phyloP scores from a whole-genome alignment of 495 filamentous ascomycete species.

The Daldinia decipiens region DNA sequence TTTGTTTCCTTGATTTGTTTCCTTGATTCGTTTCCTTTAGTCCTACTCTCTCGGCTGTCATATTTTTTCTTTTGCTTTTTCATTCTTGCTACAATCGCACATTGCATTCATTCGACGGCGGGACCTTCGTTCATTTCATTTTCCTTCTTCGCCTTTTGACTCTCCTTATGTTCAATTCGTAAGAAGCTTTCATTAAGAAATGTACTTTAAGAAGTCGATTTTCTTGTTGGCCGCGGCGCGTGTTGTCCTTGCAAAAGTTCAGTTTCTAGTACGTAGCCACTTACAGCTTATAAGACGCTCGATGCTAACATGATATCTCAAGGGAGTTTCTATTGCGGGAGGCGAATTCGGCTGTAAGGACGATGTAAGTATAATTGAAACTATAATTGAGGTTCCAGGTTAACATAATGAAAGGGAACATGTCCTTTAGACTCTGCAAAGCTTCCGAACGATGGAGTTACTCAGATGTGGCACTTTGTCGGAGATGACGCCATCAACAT shows the following conservation, averaged over 20 bases:
- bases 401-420: slow-evolving; percentile 47
- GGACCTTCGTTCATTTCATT: slow-evolving; percentile 40
- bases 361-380: slow-evolving; percentile 50
- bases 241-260: slow-evolving; percentile 47
- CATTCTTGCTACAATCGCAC: not conserved
- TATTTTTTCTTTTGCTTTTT: slow-evolving; percentile 7
- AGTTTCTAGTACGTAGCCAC: slow-evolving; percentile 47
- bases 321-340: slow-evolving; percentile 58
- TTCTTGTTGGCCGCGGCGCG: slow-evolving; percentile 35
- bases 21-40: slow-evolving; percentile 28
- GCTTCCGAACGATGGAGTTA: slow-evolving; percentile 54
- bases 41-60: slow-evolving; percentile 24
- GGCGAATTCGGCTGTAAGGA: slow-evolving; percentile 64
- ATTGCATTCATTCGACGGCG: slow-evolving; percentile 32
- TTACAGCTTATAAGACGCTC: not conserved
- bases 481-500: slow-evolving; percentile 60
- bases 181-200: slow-evolving; percentile 36
- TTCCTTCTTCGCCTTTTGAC: slow-evolving; percentile 21
- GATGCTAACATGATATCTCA: slow-evolving; percentile 15
- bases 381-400: not conserved
- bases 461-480: slow-evolving; percentile 64
- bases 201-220: slow-evolving; percentile 37
- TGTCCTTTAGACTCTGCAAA: slow-evolving; percentile 48
- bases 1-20: slow-evolving; percentile 17
- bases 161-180: slow-evolving; percentile 29